phyloP scores from a whole-genome alignment of 441 rosid genomes.

The Populus trichocarpa region DNA sequence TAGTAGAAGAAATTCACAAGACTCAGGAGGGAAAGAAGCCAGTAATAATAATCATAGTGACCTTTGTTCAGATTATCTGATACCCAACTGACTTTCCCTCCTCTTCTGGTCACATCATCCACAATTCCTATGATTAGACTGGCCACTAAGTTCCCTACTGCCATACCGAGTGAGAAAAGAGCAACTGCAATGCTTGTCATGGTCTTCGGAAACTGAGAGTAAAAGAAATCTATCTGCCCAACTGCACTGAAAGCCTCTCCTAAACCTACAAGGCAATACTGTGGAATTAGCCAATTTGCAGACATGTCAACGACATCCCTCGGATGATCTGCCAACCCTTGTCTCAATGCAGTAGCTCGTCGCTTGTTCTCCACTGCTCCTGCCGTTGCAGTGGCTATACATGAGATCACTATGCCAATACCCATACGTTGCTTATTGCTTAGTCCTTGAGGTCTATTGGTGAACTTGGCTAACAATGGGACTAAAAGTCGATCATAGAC shows the following conservation, averaged over 20 bases:
- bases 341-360: slow-evolving; percentile 20
- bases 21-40: slow-evolving; percentile 36
- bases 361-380: slow-evolving; percentile 39
- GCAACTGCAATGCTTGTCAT: slow-evolving; percentile 49
- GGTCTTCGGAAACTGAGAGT: slow-evolving; percentile 45
- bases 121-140: slow-evolving; percentile 34
- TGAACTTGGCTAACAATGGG: slow-evolving; percentile 28
- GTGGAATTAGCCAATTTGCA: slow-evolving; percentile 45
- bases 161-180: slow-evolving; percentile 33
- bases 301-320: slow-evolving; percentile 28
- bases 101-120: slow-evolving; percentile 14
- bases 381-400: slow-evolving; percentile 28
- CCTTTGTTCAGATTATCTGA: slow-evolving; percentile 38
- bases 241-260: slow-evolving; percentile 43
- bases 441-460: slow-evolving; percentile 31
- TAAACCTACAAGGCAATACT: slow-evolving; percentile 36
- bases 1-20: slow-evolving; percentile 38
- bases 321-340: slow-evolving; percentile 26
- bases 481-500: slow-evolving; percentile 40
- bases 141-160: slow-evolving; percentile 34
- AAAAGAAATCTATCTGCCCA: slow-evolving; percentile 52
- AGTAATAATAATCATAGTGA: slow-evolving; percentile 51
- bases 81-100: slow-evolving; percentile 40
- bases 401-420: slow-evolving; percentile 35
- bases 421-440: slow-evolving; percentile 45